phyloP scores from a whole-genome alignment of 2,329 filamentous ascomycete species.

The Chaetomium sp. region DNA sequence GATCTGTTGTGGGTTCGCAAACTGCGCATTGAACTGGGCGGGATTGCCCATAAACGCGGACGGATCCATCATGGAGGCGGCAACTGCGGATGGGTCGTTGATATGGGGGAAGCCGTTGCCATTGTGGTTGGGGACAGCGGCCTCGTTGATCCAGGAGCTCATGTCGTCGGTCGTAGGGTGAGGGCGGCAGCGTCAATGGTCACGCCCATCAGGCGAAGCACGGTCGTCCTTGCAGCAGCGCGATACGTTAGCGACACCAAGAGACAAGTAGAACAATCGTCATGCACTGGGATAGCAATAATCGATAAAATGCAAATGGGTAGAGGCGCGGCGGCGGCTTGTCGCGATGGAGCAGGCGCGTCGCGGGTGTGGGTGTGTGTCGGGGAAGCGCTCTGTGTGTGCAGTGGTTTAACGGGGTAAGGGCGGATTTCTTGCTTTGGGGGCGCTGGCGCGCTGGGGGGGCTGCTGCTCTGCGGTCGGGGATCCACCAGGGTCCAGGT shows the following conservation, averaged over 20 bases:
- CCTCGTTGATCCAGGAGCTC: constrained; percentile 68
- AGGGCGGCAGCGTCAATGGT: constrained; percentile 22
- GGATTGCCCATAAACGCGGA: constrained; percentile 56
- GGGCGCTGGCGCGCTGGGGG: constrained; percentile 6
- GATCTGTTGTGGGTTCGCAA: constrained; percentile 52
- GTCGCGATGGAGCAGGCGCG: constrained; percentile 43
- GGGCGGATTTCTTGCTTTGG: constrained; percentile 21
- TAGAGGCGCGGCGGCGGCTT: constrained; percentile 41
- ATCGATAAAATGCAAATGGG: constrained; percentile 30
- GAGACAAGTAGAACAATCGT: constrained; percentile 23
- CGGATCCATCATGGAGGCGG: constrained; percentile 58
- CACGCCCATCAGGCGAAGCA: constrained; percentile 41
- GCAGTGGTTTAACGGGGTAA: constrained; percentile 23
- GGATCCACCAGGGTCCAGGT: neutral
- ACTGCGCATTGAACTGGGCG: constrained; percentile 56
- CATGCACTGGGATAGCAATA: constrained; percentile 35
- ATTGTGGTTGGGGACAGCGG: constrained; percentile 62
- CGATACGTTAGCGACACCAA: constrained; percentile 18
- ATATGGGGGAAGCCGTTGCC: constrained; percentile 61
- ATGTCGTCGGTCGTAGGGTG: constrained; percentile 42
- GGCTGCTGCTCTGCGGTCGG: constrained; percentile 12
- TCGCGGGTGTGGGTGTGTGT: constrained; percentile 28
- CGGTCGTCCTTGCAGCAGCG: constrained; percentile 12
- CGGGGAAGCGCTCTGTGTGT: constrained; percentile 25
- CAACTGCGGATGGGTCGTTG: constrained; percentile 51